phyloP scores from a whole-genome alignment of 1,284 basidiomycete genomes.

The Anthracocystis panici-leucophaei region DNA sequence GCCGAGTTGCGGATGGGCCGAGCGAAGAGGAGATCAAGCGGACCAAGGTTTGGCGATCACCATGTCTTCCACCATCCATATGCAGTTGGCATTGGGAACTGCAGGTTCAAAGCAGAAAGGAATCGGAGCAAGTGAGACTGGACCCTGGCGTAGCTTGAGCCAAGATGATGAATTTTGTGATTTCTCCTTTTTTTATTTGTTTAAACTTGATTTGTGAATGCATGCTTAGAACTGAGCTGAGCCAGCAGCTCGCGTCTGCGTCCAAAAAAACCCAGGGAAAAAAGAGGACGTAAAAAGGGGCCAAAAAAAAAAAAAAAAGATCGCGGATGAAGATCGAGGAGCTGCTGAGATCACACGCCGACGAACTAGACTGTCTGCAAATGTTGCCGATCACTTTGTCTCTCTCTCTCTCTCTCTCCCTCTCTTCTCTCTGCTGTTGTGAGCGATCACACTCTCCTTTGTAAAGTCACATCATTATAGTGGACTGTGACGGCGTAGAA shows the following conservation, averaged over 20 bases:
- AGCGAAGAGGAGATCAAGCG: conserved; percentile 1
- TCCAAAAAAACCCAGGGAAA: not conserved
- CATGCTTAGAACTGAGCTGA: too few species aligned
- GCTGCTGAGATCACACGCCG: not conserved
- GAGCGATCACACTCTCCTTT: not conserved
- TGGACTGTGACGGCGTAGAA: not conserved
- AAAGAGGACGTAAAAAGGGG: not conserved
- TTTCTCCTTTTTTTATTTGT: not conserved
- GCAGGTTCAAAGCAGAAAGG: not conserved
- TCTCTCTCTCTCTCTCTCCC: not conserved
- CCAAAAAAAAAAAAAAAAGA: not conserved
- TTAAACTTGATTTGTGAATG: not conserved
- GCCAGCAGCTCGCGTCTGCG: too few species aligned
- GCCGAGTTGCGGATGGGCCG: not conserved
- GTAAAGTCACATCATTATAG: not conserved
- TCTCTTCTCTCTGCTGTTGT: too few species aligned
- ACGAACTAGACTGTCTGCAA: not conserved
- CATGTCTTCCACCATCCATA: conserved; percentile 1
- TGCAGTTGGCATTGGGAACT: not conserved
- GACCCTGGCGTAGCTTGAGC: not conserved
- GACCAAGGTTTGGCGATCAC: not conserved
- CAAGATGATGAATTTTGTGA: too few species aligned
- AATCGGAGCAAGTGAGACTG: not conserved
- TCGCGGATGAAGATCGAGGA: not conserved
- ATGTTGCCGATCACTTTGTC: not conserved